Evolutionary conservation across 768 basidiomycete species (phyloP).

Genomic region (Cyclocybe cylindracea): DNA sequence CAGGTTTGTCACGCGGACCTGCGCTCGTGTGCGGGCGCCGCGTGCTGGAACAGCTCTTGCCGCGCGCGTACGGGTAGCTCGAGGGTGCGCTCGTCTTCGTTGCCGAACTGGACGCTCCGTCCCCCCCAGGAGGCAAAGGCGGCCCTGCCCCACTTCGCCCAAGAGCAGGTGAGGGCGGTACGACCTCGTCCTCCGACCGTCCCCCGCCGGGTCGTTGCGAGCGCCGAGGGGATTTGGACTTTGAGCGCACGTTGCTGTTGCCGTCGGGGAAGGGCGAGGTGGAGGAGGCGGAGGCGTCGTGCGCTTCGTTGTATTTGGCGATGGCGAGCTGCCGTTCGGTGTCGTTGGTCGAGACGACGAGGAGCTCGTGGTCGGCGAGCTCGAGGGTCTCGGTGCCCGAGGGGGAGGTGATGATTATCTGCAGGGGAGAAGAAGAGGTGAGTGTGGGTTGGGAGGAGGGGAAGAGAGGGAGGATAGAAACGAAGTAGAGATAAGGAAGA

Average conservation of each 20-base stretch:
- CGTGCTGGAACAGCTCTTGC: conserved; percentile 28
- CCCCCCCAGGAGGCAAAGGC: no score
- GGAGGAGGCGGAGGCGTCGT: conserved; percentile 18
- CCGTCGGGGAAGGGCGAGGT: no score
- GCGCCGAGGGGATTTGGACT: conserved; percentile 59
- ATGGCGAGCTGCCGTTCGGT: conserved; percentile 66
- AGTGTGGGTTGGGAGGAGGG: neutral
- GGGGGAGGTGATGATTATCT: conserved; percentile 54
- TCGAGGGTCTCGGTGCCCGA: conserved; percentile 69
- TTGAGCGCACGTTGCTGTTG: conserved; percentile 39
- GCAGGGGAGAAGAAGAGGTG: neutral
- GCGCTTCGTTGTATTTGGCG: conserved; percentile 55
- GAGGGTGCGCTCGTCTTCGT: neutral
- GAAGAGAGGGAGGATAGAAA: neutral
- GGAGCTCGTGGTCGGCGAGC: conserved; percentile 66
- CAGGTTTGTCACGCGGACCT: conserved; percentile 62
- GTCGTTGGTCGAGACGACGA: conserved; percentile 69
- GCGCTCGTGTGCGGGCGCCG: conserved; percentile 75
- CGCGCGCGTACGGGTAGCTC: conserved; percentile 6
- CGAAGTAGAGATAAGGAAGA: neutral
- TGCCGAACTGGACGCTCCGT: no score
- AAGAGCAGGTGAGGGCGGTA: conserved; percentile 21
- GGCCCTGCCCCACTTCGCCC: neutral
- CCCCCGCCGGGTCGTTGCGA: conserved; percentile 25
- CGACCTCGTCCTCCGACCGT: conserved; percentile 7